These are phyloP conservation scores for Caryopteris hybrid DNA, from an alignment of 305 asterid genomes.

Conservation along the genomic window DNA sequence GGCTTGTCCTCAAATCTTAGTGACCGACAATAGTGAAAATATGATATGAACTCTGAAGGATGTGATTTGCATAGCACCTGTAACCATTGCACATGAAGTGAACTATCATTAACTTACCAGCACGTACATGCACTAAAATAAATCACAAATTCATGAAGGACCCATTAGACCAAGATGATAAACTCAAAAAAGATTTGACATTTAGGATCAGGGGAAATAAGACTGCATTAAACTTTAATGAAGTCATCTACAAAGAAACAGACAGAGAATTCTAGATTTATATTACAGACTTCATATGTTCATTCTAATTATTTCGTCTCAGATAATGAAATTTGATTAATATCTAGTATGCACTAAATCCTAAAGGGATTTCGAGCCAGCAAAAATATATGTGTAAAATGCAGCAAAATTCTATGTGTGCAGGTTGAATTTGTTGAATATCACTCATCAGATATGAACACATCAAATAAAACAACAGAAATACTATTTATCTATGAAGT, in stretches of 20 bases:
- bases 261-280: neutral
- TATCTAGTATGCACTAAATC: neutral
- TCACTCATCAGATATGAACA: neutral
- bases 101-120: constrained; percentile 10
- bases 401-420: no score
- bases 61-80: constrained; percentile 65
- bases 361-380: neutral
- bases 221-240: neutral
- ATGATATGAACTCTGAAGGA: constrained; percentile 70
- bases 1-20: constrained; percentile 75
- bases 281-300: neutral
- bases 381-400: neutral
- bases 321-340: neutral
- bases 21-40: constrained; percentile 68
- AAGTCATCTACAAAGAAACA: neutral
- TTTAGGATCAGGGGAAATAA: neutral
- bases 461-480: neutral
- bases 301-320: neutral
- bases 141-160: neutral
- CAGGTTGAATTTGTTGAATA: no score
- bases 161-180: neutral
- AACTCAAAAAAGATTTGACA: neutral
- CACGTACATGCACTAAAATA: neutral
- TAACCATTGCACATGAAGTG: constrained; percentile 8
- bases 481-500: neutral